Evolutionary conservation across 371 early-diverging fungal genomes (phyloP).

Genomic region (Smittium mucronatum): DNA sequence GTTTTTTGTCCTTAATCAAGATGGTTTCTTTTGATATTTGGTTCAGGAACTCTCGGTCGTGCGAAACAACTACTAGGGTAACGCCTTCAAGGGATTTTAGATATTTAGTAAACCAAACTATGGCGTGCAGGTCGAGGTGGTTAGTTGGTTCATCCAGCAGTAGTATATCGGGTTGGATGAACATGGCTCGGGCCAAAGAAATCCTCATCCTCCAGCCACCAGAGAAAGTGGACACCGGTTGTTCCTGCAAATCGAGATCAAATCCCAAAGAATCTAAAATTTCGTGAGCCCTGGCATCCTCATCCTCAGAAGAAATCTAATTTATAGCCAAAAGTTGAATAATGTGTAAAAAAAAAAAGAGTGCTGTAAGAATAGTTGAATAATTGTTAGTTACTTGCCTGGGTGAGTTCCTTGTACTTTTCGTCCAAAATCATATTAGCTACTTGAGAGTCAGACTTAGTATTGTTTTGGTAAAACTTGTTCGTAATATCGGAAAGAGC

Average conservation of each 20-base stretch:
- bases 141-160: conserved; percentile 91
- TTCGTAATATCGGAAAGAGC: conserved; percentile 54
- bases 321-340: not conserved
- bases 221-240: conserved; percentile 84
- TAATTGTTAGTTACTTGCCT: conserved; percentile 40
- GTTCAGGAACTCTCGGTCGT: conserved; percentile 98
- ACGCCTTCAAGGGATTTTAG: conserved; percentile 71
- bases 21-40: conserved; percentile 92
- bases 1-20: conserved; percentile 69
- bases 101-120: conserved; percentile 97
- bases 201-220: conserved; percentile 99
- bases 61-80: conserved; percentile 90
- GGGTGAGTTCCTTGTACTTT: conserved; percentile 84
- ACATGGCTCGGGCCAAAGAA: conserved; percentile 91
- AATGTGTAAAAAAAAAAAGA: no score
- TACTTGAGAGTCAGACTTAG: conserved; percentile 34
- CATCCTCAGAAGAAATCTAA: conserved; percentile 50
- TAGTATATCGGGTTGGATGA: conserved; percentile 90
- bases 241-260: conserved; percentile 58
- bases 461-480: conserved; percentile 60
- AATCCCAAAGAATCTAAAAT: conserved; percentile 91
- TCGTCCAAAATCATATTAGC: conserved; percentile 44
- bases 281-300: conserved; percentile 81
- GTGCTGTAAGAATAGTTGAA: not conserved
- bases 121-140: conserved; percentile 93